Evolutionary conservation across 495 filamentous ascomycete genomes (phyloP).

Genomic region (Daldinia concentrica): DNA sequence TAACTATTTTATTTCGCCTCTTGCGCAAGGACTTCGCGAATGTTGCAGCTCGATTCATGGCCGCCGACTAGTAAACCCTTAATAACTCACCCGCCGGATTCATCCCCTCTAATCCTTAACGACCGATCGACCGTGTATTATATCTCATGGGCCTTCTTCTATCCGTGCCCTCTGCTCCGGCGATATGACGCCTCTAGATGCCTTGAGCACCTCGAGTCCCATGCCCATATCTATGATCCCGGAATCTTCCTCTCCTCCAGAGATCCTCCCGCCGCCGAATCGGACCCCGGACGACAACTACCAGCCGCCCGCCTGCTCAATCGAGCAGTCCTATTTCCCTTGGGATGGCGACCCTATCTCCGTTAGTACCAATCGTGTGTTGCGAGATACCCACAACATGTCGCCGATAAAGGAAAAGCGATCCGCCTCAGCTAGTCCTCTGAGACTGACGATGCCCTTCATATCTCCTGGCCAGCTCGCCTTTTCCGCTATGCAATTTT

Average conservation of each 20-base stretch:
- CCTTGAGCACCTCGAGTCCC: conserved; percentile 27
- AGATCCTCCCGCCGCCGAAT: conserved; percentile 20
- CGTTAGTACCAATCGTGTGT: conserved; percentile 7
- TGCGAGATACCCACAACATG: conserved; percentile 14
- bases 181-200: conserved; percentile 39
- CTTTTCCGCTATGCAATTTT: conserved; percentile 71
- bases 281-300: conserved; percentile 21
- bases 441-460: conserved; percentile 51
- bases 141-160: conserved; percentile 36
- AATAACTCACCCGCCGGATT: conserved; percentile 9
- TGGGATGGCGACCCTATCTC: conserved; percentile 27
- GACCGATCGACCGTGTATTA: conserved; percentile 19
- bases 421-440: conserved; percentile 47
- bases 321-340: conserved; percentile 9
- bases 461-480: conserved; percentile 59
- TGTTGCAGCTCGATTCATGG: conserved; percentile 22
- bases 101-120: conserved; percentile 4
- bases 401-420: conserved; percentile 30
- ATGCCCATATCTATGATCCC: conserved; percentile 25
- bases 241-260: conserved; percentile 23
- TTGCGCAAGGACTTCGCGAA: conserved; percentile 12
- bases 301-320: conserved; percentile 12
- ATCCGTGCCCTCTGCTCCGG: conserved; percentile 34
- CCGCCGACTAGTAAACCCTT: conserved; percentile 30
- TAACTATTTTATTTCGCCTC: not conserved